Base-by-base conservation (phyloP, 1,139 yeast genomes). In the Saccharomyces pastorianus region DNA sequence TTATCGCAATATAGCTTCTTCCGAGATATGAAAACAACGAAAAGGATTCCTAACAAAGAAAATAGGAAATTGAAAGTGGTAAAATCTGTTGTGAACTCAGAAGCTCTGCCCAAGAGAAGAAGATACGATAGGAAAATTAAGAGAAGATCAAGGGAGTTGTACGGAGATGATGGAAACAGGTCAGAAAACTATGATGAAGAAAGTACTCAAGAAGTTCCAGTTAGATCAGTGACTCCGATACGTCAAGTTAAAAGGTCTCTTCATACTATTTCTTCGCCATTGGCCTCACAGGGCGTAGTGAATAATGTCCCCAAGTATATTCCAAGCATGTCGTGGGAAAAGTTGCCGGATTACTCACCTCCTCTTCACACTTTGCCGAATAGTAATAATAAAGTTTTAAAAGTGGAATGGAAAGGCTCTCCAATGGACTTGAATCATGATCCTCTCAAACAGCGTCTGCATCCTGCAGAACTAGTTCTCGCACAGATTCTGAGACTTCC, bases 361-460 rank as follows among this genome's bases (percentile, higher is more conserved):
- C 73, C 87, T 0, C 57, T 74, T 20, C 67, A 76, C 1, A 78
- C 88, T 0, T 76, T 93, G 59, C 90, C 95, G 32, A 74, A 79
- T 17, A 84, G 83, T 64, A 83, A 84, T 64, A 61, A 72, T 50
- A 84, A 85, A 71, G 82, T 89, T 61, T 76, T 93, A 64, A 85
- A 85, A 66, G 88, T 95, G 51, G 98, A 93, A 68, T 93, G 99
- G 99, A 91, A 91, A 73, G 98, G 98, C 9, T 96, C 91, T 62
- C 95, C 96, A 46, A 90, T 91, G 97, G 96, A 88, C 70, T 77
- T 93, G 57, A 76, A 85, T n/a, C 67, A 72, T 49, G 98, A 93
- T 70, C 95, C 96, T 26, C 78, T 88, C 61, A 71, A 79, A 52
- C 75, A 74, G 52, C 79, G 83, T 64, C 75, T 93, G 60, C 98